Base-by-base conservation (phyloP, 2,329 filamentous ascomycete species). In the Colletotrichum coccodes region DNA sequence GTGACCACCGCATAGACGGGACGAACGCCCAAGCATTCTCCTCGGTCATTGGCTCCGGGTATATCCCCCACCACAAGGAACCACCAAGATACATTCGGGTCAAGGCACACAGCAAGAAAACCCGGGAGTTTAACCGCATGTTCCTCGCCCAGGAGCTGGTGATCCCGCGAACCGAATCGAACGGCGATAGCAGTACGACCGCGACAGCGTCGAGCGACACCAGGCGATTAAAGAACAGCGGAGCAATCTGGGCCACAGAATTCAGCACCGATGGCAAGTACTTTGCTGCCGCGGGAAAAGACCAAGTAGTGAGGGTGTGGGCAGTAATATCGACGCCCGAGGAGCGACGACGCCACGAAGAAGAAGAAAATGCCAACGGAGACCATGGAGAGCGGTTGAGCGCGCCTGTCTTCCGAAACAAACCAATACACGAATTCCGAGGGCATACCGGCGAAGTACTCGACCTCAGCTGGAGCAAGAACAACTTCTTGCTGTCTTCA, bases 391-490 rank as follows among this genome's bases (percentile, higher is more conserved):
- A 91, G 72, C 90, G 89, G 71, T 83, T 98, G 53, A 97, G 93
- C 73, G 95, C 96, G 1, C 95, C 95, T 2, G 95, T 99, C 1
- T 98, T 99, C 76, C 90, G 90, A 71, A 89, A 89, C 57, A 92
- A 93, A 75, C 93, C 95, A 0, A 79, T 93, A 11, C 88, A 91
- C 63, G 92, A 97, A 76, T 98, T 96, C 72, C 83, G 87, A 61
- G 95, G 94, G 5, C 96, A 99, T 77, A 91, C 89, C 0, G 91
- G 92, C 18, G 95, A 97, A 73, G 90, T 99, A 6, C 82, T 99
- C 72, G 95, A 97, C 77, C 79, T 99, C 68, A 97, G 94, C 78
- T 99, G 96, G 96, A 98, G 95, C 83, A 99, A 98, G 85, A 99
- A 99, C 80, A 97, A 97, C 78, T 99, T 99, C 74, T 81, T 99